A percentile compares a stretch with the other conserved stretches of the same genome.
These are phyloP conservation scores for Backusella circina DNA, from an alignment of 192 early-diverging fungal species.

Conservation along the genomic window DNA sequence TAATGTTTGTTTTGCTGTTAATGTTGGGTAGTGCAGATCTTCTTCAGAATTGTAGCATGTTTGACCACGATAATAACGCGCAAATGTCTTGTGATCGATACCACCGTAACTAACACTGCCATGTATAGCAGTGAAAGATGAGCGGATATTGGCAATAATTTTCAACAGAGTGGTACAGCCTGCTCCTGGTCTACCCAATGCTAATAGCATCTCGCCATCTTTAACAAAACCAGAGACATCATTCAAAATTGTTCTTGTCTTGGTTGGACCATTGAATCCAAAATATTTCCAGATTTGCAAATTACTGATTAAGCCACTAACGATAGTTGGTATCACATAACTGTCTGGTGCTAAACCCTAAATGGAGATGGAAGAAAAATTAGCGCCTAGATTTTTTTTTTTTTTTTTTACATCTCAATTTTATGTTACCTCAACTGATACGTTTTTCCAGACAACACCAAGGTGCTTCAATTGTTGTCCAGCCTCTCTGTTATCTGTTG, in stretches of 20 bases:
- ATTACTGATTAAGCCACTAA: neutral
- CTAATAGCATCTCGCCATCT: slow-evolving; percentile 70
- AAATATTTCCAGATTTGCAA: neutral
- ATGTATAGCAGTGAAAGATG: slow-evolving; percentile 42
- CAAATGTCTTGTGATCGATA: slow-evolving; percentile 55
- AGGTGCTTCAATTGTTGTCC: slow-evolving; percentile 17
- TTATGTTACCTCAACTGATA: slow-evolving; percentile 20
- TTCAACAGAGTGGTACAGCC: slow-evolving; percentile 64
- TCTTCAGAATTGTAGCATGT: slow-evolving; percentile 79
- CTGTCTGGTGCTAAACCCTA: slow-evolving; percentile 28
- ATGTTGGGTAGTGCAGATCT: slow-evolving; percentile 74
- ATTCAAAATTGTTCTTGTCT: slow-evolving; percentile 45
- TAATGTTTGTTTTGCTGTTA: slow-evolving; percentile 76
- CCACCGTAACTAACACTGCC: slow-evolving; percentile 68
- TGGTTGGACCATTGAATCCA: neutral
- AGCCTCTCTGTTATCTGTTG: neutral
- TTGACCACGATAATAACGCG: slow-evolving; percentile 61
- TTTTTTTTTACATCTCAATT: neutral
- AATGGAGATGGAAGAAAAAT: neutral
- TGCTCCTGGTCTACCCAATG: slow-evolving; percentile 68
- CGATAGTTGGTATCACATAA: slow-evolving; percentile 22
- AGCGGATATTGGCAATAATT: slow-evolving; percentile 53
- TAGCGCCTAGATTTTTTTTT: neutral
- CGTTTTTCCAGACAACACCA: slow-evolving; percentile 33
- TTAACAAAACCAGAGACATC: slow-evolving; percentile 62